Evolutionary conservation across 2,329 filamentous ascomycete genomes (phyloP).

Genomic region (Penicillium expansum): DNA sequence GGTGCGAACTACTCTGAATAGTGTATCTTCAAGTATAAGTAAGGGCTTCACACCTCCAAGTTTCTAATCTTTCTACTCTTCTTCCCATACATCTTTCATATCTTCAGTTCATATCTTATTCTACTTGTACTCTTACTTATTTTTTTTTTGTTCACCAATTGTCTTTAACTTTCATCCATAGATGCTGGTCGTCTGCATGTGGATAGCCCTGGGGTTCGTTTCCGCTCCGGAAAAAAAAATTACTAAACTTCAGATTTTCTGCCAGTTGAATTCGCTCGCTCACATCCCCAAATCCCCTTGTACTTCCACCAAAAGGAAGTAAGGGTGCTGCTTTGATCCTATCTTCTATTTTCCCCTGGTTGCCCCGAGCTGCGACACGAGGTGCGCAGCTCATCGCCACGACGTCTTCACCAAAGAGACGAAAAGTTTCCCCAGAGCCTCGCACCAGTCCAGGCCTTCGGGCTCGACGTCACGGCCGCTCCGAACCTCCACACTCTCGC

Average conservation of each 20-base stretch:
- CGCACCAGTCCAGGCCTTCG: constrained; percentile 39
- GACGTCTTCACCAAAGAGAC: constrained; percentile 52
- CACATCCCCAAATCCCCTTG: constrained; percentile 5
- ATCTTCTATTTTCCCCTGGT: constrained; percentile 9
- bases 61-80: constrained; percentile 1
- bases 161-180: neutral
- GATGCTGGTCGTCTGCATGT: neutral
- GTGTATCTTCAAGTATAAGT: neutral
- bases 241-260: constrained; percentile 19
- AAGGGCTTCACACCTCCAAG: neutral
- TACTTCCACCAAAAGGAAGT: constrained; percentile 4
- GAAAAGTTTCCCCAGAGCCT: constrained; percentile 46
- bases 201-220: constrained; percentile 14
- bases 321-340: constrained; percentile 6
- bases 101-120: neutral
- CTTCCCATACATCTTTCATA: neutral
- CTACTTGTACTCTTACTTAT: neutral
- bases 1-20: constrained; percentile 3
- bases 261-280: constrained; percentile 19
- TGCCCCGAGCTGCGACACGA: constrained; percentile 44
- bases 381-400: constrained; percentile 49
- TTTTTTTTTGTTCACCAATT: neutral
- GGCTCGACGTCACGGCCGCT: constrained; percentile 38
- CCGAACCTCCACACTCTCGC: constrained; percentile 25
- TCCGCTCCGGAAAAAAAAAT: constrained; percentile 20